Percentiles rank a stretch among this genome's conserved stretches.
Evolutionary conservation across 2,329 filamentous ascomycete species (phyloP).

Genomic region (Teratosphaeria gauchensis): DNA sequence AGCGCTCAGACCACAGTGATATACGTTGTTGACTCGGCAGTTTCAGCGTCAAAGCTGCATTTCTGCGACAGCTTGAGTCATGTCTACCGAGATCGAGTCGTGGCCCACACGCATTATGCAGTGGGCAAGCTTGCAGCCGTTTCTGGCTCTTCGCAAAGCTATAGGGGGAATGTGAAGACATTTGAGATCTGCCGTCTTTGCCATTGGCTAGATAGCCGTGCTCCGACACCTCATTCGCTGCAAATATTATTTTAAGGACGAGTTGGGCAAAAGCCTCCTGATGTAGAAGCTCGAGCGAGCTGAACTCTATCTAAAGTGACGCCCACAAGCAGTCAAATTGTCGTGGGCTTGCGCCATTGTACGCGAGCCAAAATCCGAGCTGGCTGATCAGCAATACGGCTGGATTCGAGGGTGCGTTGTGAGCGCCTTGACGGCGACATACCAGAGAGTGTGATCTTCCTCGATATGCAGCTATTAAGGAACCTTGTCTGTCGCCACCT

Average conservation of each 20-base stretch:
- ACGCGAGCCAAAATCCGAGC: not conserved
- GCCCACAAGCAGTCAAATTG: not conserved
- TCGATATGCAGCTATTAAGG: not conserved
- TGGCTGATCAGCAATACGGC: not conserved
- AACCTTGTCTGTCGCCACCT: not conserved
- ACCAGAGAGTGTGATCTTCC: not conserved
- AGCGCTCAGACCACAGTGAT: not conserved
- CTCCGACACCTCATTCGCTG: not conserved
- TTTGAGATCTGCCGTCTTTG: not conserved
- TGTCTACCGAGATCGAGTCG: not conserved
- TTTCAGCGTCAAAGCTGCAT: not conserved
- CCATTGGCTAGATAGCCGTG: not conserved
- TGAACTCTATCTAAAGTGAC: not conserved
- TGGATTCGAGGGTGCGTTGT: not conserved
- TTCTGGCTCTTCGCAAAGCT: no score
- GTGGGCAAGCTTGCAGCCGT: not conserved
- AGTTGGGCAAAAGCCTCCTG: not conserved
- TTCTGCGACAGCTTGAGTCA: not conserved
- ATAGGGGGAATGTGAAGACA: no score
- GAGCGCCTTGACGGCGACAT: not conserved
- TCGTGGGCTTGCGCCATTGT: not conserved
- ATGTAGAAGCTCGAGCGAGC: not conserved
- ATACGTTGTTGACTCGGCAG: not conserved
- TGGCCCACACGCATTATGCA: not conserved
- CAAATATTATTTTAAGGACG: not conserved